Base-by-base conservation (phyloP, 2,329 filamentous ascomycete species). In the Shiraia sp. region DNA sequence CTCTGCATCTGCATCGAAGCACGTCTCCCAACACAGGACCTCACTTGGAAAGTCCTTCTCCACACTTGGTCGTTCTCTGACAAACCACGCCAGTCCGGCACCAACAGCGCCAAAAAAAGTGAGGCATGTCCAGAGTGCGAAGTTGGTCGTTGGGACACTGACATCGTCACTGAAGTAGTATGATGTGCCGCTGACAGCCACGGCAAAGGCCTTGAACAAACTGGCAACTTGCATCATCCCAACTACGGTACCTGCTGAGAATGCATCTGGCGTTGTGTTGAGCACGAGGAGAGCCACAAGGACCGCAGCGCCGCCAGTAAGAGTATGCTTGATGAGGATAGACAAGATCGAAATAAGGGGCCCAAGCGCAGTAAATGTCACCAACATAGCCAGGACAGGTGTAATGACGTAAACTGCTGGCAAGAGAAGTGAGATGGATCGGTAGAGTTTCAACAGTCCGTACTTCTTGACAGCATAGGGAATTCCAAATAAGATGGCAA, bases 171-270 rank as follows among this genome's bases (percentile, higher is more conserved):
- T 72, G 29, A 75, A 58, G 45, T 70, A 75, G 52, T 74, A 76
- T 51, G 68, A 72, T 9, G 72, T 66, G 4, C 73, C 73, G 16
- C 66, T 70, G 14, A 74, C 69, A 1, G 72, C 72, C 1, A 76
- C 73, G 6, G 73, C 74, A 17, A 76, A 67, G 10, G 72, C 73
- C 40, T 72, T 73, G 61, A 76, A 75, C 5, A 76, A 61, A 39
- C 65, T 72, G 14, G 73, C 70, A 4, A 74, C 62, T 42, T 75
- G 74, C 57, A 76, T 69, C 54, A 76, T 66, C n/a, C 74, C 74
- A 32, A 76, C 69, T 5, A 75, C 68, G 13, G 73, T 74, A 27
- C 74, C 74, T 5, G 74, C 70, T 1, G 71, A 74, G 36, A 69
- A 72, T 4, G 73, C 72, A 42, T 76, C 74, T 1, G 74, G 74